These are phyloP conservation scores for Basipetospora chlamydospora DNA, from an alignment of 2,329 filamentous ascomycete genomes.

Conservation along the genomic window DNA sequence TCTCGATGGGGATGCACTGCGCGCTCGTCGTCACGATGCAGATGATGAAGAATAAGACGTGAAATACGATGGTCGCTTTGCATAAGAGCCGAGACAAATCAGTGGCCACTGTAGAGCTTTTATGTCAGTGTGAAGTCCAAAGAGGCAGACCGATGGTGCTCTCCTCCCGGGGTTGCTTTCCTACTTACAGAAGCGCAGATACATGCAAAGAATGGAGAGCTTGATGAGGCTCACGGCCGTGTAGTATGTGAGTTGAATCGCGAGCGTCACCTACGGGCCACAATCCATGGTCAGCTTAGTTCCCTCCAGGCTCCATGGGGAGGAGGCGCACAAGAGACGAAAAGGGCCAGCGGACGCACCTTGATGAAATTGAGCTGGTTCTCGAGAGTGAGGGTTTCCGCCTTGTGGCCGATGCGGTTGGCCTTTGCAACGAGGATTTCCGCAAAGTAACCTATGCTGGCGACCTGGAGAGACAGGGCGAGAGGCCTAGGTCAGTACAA, in stretches of 20 bases:
- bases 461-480: background rate
- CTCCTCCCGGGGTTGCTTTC: too few species aligned
- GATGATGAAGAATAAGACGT: constrained; percentile 24
- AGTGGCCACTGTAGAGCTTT: constrained; percentile 9
- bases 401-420: constrained; percentile 11
- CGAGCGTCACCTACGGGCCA: constrained; percentile 15
- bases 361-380: constrained; percentile 12
- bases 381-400: constrained; percentile 7
- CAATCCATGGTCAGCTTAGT: too few species aligned
- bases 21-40: constrained; percentile 23
- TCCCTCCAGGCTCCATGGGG: too few species aligned
- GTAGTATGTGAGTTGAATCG: constrained; percentile 26
- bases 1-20: constrained; percentile 26
- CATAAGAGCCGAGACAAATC: constrained; percentile 16
- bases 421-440: constrained; percentile 10
- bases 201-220: constrained; percentile 28
- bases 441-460: constrained; percentile 8
- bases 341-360: background rate
- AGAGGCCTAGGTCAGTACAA: too few species aligned
- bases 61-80: constrained; percentile 20
- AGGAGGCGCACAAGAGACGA: too few species aligned
- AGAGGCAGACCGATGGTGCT: background rate
- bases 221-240: constrained; percentile 24
- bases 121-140: background rate
- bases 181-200: constrained; percentile 26